Conservation (phyloP, 257 asterid species). For the Plantago elongata region DNA sequence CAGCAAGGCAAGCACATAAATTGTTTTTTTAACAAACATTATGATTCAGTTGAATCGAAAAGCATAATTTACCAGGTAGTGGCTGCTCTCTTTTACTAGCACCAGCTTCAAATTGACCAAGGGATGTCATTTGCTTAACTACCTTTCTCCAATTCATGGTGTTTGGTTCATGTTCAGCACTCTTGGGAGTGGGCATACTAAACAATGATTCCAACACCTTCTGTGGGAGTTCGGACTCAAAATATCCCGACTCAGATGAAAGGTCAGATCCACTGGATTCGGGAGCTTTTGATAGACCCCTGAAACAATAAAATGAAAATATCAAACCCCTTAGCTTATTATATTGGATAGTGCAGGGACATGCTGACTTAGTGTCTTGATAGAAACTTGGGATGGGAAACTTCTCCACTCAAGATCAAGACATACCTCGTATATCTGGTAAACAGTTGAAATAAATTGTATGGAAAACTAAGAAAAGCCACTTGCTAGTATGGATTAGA, state of each 20-base stretch:
- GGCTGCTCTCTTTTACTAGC: slow-evolving; percentile 29
- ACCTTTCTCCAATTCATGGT: slow-evolving; percentile 88
- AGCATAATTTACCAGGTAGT: slow-evolving; percentile 40
- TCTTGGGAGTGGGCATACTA: slow-evolving; percentile 74
- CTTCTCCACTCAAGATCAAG: too few species aligned
- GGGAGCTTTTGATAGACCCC: slow-evolving; percentile 38
- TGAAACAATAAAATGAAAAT: slow-evolving; percentile 33
- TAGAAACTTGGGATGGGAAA: too few species aligned
- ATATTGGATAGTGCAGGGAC: too few species aligned
- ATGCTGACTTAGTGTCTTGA: too few species aligned
- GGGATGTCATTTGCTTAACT: slow-evolving; percentile 67
- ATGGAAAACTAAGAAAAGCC: too few species aligned
- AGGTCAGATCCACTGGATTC: slow-evolving; percentile 31
- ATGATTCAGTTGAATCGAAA: slow-evolving; percentile 11
- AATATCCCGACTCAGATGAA: slow-evolving; percentile 32
- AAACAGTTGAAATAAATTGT: too few species aligned
- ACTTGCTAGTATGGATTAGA: too few species aligned
- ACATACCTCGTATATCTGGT: too few species aligned
- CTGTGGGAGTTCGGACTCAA: slow-evolving; percentile 60
- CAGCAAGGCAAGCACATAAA: slow-evolving; percentile 11
- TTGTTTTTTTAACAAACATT: slow-evolving; percentile 2
- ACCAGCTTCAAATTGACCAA: slow-evolving; percentile 49
- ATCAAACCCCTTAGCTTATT: neutral
- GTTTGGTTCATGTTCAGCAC: slow-evolving; percentile 70
- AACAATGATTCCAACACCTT: slow-evolving; percentile 76